phyloP scores from a whole-genome alignment of 2,329 filamentous ascomycete genomes.

The Neurospora sp. region DNA sequence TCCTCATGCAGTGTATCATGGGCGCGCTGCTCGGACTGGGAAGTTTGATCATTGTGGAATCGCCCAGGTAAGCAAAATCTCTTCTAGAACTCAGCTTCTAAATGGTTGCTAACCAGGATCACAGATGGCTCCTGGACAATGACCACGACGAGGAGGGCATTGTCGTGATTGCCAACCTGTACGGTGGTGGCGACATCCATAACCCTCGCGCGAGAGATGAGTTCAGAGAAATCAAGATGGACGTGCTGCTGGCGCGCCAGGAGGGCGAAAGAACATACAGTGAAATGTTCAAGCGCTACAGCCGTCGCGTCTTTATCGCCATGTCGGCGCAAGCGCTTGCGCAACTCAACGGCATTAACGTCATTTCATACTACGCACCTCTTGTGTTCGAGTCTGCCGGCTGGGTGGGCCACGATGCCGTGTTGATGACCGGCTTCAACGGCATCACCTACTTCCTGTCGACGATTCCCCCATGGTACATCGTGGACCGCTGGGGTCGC shows the following conservation, averaged over 20 bases:
- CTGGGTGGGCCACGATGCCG: conserved; percentile 83
- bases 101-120: conserved; percentile 21
- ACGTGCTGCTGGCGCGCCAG: conserved; percentile 83
- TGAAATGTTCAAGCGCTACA: conserved; percentile 93
- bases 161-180: conserved; percentile 94
- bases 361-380: conserved; percentile 97
- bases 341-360: conserved; percentile 97
- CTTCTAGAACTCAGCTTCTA: conserved; percentile 1
- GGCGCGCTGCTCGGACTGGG: conserved; percentile 74
- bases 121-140: conserved; percentile 90
- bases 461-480: conserved; percentile 92
- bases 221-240: conserved; percentile 98
- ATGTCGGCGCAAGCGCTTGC: conserved; percentile 97
- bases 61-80: conserved; percentile 56
- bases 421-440: conserved; percentile 97
- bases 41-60: conserved; percentile 90
- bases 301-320: conserved; percentile 88
- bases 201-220: conserved; percentile 87
- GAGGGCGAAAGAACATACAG: conserved; percentile 85
- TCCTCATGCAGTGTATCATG: conserved; percentile 93
- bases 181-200: conserved; percentile 91
- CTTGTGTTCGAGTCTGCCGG: conserved; percentile 94
- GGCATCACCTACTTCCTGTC: conserved; percentile 80
- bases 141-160: conserved; percentile 98
- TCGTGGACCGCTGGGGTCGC: conserved; percentile 86